phyloP scores from a whole-genome alignment of 495 filamentous ascomycete genomes.

The Aspergillus saccharolyticus region DNA sequence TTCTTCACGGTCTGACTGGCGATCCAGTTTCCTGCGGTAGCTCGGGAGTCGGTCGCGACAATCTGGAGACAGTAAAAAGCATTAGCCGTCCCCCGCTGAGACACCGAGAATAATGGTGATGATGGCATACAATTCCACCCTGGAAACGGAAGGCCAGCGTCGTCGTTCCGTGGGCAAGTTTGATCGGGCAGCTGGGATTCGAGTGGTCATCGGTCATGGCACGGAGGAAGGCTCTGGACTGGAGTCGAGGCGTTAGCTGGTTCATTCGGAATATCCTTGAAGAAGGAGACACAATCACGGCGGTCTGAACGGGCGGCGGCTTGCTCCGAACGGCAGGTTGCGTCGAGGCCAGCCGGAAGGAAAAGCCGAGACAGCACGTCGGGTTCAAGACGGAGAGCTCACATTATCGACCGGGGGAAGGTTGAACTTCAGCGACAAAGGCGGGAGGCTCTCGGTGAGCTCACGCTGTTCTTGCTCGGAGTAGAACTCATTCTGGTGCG shows the following conservation, averaged over 20 bases:
- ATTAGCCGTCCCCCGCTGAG: no score
- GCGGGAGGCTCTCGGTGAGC: constrained; percentile 57
- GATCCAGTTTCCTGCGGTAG: constrained; percentile 97
- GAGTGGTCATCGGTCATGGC: constrained; percentile 94
- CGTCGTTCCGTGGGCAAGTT: constrained; percentile 97
- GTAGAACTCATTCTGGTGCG: constrained; percentile 65
- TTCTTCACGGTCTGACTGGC: constrained; percentile 99
- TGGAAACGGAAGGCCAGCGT: constrained; percentile 98
- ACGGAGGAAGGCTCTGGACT: constrained; percentile 90
- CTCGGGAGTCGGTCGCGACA: constrained; percentile 94
- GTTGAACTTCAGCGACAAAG: constrained; percentile 82
- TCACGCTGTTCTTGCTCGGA: constrained; percentile 73
- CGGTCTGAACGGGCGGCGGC: neutral
- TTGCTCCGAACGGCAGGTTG: neutral
- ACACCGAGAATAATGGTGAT: neutral
- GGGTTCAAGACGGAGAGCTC: constrained; percentile 23
- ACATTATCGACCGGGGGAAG: constrained; percentile 93
- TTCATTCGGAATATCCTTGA: neutral
- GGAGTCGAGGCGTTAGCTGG: neutral
- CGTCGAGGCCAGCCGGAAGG: neutral
- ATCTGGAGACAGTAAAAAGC: constrained; percentile 42
- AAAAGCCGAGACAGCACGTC: neutral
- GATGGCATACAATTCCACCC: constrained; percentile 68
- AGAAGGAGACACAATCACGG: neutral
- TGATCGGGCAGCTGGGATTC: constrained; percentile 95